Percentiles rank a stretch among this genome's conserved stretches.
These are phyloP conservation scores for Emmonsiellopsis sp. DNA, from an alignment of 2,329 filamentous ascomycete species.

Conservation along the genomic window DNA sequence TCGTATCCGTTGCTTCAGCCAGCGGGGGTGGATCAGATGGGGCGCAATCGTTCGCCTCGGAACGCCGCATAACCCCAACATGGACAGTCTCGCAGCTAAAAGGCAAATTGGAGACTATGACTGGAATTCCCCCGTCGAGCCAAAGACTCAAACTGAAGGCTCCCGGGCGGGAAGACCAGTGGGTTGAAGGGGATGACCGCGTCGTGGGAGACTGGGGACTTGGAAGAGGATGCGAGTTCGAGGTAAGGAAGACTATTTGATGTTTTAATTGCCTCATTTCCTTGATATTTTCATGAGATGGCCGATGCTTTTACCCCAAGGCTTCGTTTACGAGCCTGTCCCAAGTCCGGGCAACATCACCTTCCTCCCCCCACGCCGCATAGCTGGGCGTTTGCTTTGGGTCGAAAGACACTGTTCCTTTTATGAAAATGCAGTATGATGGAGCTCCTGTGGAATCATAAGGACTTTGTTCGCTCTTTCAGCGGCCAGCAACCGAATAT, in stretches of 20 bases:
- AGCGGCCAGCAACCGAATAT: no score
- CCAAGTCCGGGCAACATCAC: not conserved
- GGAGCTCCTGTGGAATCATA: no score
- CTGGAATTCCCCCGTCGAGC: constrained; percentile 71
- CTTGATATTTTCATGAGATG: not conserved
- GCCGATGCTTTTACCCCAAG: not conserved
- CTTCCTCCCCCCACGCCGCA: no score
- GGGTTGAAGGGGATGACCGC: constrained; percentile 62
- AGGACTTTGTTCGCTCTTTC: no score
- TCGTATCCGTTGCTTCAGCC: constrained; percentile 25
- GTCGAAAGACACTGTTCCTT: no score
- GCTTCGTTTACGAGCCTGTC: not conserved
- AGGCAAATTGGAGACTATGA: constrained; percentile 81
- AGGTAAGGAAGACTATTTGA: constrained; percentile 20
- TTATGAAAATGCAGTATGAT: no score
- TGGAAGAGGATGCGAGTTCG: constrained; percentile 33
- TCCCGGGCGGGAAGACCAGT: constrained; percentile 48
- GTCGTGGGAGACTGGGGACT: constrained; percentile 45
- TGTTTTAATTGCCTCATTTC: not conserved
- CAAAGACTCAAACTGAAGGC: constrained; percentile 68
- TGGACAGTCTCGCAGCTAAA: constrained; percentile 84
- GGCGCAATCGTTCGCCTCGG: constrained; percentile 49
- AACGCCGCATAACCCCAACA: constrained; percentile 83
- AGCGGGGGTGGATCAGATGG: constrained; percentile 9
- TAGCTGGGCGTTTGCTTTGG: no score